Percentiles rank a stretch among this genome's conserved stretches.
phyloP scores from a whole-genome alignment of 2,329 filamentous ascomycete genomes.

The Spiromastix sp. region DNA sequence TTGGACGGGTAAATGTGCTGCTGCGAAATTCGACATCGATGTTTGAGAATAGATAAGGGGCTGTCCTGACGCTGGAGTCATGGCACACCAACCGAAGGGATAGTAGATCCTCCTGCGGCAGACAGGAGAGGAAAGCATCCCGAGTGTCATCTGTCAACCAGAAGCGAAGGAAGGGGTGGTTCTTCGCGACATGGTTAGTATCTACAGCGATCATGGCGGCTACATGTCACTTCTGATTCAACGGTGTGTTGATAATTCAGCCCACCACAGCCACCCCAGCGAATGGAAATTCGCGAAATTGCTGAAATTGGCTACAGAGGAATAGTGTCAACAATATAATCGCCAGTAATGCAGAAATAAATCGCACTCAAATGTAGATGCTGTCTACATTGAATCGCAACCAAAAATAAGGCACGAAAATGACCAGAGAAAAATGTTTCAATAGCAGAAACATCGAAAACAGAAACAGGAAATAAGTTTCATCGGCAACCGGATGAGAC shows the following conservation, averaged over 20 bases:
- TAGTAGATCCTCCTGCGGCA: conserved; percentile 23
- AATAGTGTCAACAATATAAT: no score
- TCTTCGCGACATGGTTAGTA: conserved; percentile 9
- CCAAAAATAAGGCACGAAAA: no score
- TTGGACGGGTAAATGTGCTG: conserved; percentile 64
- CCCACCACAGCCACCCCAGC: no score
- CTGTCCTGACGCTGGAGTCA: conserved; percentile 23
- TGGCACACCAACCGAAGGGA: conserved; percentile 27
- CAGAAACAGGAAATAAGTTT: conserved; percentile 1
- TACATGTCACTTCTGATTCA: no score
- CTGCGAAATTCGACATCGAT: conserved; percentile 40
- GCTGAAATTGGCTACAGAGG: no score
- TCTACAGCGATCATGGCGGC: conserved; percentile 3
- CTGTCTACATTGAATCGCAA: no score
- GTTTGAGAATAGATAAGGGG: conserved; percentile 32
- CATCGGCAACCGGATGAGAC: no score
- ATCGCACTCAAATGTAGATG: no score
- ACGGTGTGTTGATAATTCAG: no score
- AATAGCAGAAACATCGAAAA: conserved; percentile 6
- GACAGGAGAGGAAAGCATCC: conserved; percentile 20
- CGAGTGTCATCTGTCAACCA: conserved; percentile 27
- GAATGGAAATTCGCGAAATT: no score
- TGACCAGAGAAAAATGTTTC: conserved; percentile 5
- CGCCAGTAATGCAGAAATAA: no score
- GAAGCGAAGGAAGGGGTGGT: conserved; percentile 22